These are phyloP conservation scores for Tarenaya hassleriana DNA, from an alignment of 345 rosid species.

Conservation along the genomic window DNA sequence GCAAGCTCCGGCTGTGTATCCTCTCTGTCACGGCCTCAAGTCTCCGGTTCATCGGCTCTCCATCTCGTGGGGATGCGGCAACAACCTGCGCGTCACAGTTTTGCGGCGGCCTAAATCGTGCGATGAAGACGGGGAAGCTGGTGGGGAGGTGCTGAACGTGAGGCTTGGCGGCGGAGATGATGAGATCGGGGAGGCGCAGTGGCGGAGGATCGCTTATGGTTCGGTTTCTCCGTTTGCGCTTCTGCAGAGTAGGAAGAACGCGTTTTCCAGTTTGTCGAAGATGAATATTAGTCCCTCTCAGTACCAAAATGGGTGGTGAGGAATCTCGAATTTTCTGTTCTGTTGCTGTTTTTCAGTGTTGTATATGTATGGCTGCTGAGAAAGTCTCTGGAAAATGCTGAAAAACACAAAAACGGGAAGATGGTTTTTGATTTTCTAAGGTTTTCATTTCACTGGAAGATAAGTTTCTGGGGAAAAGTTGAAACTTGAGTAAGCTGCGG, in stretches of 20 bases:
- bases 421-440: neutral
- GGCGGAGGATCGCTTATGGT: constrained; percentile 81
- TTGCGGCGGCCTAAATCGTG: constrained; percentile 30
- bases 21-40: constrained; percentile 57
- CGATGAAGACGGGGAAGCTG: constrained; percentile 28
- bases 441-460: neutral
- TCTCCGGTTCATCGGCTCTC: constrained; percentile 65
- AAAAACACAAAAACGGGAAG: neutral
- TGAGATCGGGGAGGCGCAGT: constrained; percentile 54
- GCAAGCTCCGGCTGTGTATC: constrained; percentile 38
- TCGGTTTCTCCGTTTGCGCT: constrained; percentile 87
- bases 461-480: neutral
- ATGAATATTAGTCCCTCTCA: constrained; percentile 49
- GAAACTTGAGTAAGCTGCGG: neutral
- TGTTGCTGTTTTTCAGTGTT: neutral
- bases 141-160: constrained; percentile 69
- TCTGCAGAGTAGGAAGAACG: constrained; percentile 73
- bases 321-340: constrained; percentile 4
- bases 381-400: neutral
- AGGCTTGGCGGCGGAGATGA: constrained; percentile 53
- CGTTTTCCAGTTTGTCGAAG: constrained; percentile 45
- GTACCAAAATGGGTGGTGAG: constrained; percentile 65
- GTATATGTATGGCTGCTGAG: neutral
- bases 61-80: constrained; percentile 80
- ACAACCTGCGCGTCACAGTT: constrained; percentile 70